Conservation (phyloP, 2,329 filamentous ascomycete genomes). For the Xylaria sp. region DNA sequence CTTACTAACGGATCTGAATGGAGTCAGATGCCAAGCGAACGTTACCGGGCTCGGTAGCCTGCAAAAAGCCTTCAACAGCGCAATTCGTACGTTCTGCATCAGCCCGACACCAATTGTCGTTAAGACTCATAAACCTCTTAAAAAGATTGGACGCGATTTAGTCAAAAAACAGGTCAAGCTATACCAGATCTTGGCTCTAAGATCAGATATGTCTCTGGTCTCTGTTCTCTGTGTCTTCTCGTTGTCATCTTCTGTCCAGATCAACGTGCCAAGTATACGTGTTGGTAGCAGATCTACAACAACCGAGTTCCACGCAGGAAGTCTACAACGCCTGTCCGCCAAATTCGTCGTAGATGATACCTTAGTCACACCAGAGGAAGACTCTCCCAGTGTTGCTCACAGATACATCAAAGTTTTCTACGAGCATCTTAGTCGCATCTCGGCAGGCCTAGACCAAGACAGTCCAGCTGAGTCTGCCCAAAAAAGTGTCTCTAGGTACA, state of each 20-base stretch:
- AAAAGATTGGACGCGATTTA: slow-evolving; percentile 43
- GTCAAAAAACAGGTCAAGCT: slow-evolving; percentile 53
- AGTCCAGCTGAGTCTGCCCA: neutral
- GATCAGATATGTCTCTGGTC: slow-evolving; percentile 55
- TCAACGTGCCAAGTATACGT: slow-evolving; percentile 36
- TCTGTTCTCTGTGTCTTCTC: slow-evolving; percentile 50
- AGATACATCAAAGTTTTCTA: slow-evolving; percentile 41
- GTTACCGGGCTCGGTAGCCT: slow-evolving; percentile 31
- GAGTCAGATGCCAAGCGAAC: slow-evolving; percentile 43
- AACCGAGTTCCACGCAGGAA: slow-evolving; percentile 24
- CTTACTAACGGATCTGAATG: slow-evolving; percentile 37
- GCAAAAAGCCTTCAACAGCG: slow-evolving; percentile 16
- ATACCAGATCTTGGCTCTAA: slow-evolving; percentile 59
- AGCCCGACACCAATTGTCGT: slow-evolving; percentile 43
- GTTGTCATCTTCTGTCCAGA: slow-evolving; percentile 23
- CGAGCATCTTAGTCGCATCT: slow-evolving; percentile 34
- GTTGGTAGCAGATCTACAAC: slow-evolving; percentile 25
- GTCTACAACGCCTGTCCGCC: slow-evolving; percentile 34
- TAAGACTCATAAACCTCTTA: slow-evolving; percentile 19
- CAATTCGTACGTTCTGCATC: slow-evolving; percentile 40
- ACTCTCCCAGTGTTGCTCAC: neutral
- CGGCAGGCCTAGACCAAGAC: slow-evolving; percentile 6
- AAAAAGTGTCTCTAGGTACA: slow-evolving; percentile 27
- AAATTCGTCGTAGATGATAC: slow-evolving; percentile 44
- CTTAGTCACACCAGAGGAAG: slow-evolving; percentile 16